Percentiles rank a stretch among this genome's conserved stretches.
Conservation (phyloP, 257 asterid genomes). For the Thymus mandschuricus region DNA sequence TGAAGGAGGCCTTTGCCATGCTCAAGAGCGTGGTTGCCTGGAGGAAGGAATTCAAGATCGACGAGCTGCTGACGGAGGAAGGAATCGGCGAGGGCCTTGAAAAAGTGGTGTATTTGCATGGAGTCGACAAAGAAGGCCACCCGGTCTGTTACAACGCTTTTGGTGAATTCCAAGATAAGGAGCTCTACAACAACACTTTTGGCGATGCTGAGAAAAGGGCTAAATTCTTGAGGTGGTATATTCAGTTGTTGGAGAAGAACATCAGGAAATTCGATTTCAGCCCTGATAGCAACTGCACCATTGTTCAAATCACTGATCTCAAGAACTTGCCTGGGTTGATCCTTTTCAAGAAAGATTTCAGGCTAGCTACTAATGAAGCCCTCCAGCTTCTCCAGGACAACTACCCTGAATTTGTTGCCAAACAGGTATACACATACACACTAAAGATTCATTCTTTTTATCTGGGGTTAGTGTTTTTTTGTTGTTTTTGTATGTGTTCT, state of each 20-base stretch:
- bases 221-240: conserved; percentile 75
- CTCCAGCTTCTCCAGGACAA: conserved; percentile 90
- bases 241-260: conserved; percentile 77
- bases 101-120: conserved; percentile 78
- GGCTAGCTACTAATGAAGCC: conserved; percentile 86
- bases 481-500: too few species aligned
- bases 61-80: conserved; percentile 63
- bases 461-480: too few species aligned
- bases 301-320: conserved; percentile 86
- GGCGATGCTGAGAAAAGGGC: conserved; percentile 81
- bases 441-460: not conserved
- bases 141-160: conserved; percentile 84
- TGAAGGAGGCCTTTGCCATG: conserved; percentile 87
- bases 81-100: conserved; percentile 65
- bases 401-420: conserved; percentile 95
- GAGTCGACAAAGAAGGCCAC: conserved; percentile 86
- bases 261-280: conserved; percentile 78
- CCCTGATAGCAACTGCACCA: conserved; percentile 80
- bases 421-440: conserved; percentile 63
- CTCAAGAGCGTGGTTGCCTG: conserved; percentile 82
- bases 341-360: conserved; percentile 78
- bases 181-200: conserved; percentile 76
- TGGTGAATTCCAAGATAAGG: conserved; percentile 90
- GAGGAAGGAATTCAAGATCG: conserved; percentile 80
- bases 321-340: conserved; percentile 82